Evolutionary conservation across 2,329 filamentous ascomycete genomes (phyloP), one percentile per base, ranked within the genome.

Genomic region (Clathrospora elynae): DNA sequence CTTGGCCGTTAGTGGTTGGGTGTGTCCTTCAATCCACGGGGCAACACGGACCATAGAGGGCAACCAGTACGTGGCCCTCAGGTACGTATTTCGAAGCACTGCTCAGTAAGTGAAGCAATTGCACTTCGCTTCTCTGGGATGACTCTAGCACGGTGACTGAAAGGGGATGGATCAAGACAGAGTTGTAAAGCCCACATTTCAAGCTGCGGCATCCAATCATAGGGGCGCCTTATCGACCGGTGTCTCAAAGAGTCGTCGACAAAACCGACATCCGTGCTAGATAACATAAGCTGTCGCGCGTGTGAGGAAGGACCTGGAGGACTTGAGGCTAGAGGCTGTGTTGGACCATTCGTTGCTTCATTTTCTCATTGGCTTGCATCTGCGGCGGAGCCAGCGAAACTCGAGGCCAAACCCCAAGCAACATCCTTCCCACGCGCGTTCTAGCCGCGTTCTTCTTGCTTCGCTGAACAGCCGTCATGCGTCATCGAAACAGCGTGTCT

Each of bases 81-180:
- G 50, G 51, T 52, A 51, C 53, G 46, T 53, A 59, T 49, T 40
- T 43, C 39, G 39, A 26, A 59, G 57, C 60, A 58, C 47, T 51
- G 60, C 48, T 57, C 57, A 55, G 48, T 43, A 52, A 67, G 62
- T 68, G 64, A 68, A 66, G 64, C 58, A 60, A 48, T 54, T 34
- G 30, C 38, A 36, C 37, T 53, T 53, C 48, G 47, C 60, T 54
- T 57, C 55, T 47, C 56, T 51, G 50, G 51, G 41, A 47, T 53
- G 50, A 43, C 49, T 57, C 56, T 46, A 54, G 34, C 44, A 57
- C 61, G 49, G 61, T 59, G 58, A 50, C 60, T 59, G 47, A 60
- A 62, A 54, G 40, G 51, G 58, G 59, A 59, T 57, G 51, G 53
- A 44, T 52, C 59, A 46, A 53, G 53, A 62, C 51, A 56, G 24